These are phyloP conservation scores for Fusarium sp. DNA, from an alignment of 2,329 filamentous ascomycete genomes.

Conservation along the genomic window DNA sequence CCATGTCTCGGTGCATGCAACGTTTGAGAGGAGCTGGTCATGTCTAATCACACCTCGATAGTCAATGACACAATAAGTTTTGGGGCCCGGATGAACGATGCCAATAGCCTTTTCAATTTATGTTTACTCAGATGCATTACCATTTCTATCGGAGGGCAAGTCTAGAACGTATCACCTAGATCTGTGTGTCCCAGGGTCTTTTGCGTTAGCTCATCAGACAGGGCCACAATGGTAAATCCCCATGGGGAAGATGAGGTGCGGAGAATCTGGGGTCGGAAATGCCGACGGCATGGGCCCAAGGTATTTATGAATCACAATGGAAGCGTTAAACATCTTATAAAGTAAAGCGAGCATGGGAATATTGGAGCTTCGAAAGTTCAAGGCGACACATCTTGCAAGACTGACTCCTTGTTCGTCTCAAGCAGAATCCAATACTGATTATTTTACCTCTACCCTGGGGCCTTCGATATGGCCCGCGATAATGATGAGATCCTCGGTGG, in stretches of 20 bases:
- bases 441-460: not conserved
- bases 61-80: not conserved
- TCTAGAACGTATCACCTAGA: not conserved
- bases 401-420: not conserved
- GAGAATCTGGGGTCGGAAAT: conserved; percentile 7
- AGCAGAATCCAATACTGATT: not conserved
- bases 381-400: not conserved
- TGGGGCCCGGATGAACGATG: not conserved
- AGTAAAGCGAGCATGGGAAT: not conserved
- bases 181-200: no score
- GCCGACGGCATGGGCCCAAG: not conserved
- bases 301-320: not conserved
- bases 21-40: not conserved
- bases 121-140: not conserved
- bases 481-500: not conserved
- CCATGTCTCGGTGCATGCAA: not conserved
- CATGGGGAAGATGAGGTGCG: not conserved
- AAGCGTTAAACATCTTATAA: not conserved
- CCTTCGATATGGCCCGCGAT: not conserved
- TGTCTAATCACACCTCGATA: not conserved
- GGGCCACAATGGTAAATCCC: not conserved
- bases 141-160: not conserved
- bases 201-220: not conserved
- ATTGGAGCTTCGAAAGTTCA: not conserved
- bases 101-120: not conserved